A percentile compares a stretch with the other conserved stretches of the same genome.
Conservation (phyloP, 2,329 filamentous ascomycete species). For the Xylariaceae sp. region DNA sequence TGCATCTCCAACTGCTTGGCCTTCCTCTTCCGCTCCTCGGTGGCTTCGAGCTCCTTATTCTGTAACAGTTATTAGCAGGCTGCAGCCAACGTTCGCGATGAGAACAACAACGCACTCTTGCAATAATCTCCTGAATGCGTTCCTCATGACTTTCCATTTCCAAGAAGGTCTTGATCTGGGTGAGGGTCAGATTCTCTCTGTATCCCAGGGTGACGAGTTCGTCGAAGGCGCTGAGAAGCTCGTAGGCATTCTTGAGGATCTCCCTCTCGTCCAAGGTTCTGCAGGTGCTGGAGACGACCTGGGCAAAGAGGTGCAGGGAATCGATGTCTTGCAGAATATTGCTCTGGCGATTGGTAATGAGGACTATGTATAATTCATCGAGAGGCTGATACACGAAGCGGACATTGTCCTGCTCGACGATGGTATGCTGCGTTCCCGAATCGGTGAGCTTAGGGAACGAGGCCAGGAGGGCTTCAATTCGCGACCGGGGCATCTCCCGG, state of each 20-base stretch:
- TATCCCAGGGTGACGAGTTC: slow-evolving; percentile 95
- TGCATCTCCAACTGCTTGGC: slow-evolving; percentile 99
- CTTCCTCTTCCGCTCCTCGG: slow-evolving; percentile 95
- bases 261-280: slow-evolving; percentile 93
- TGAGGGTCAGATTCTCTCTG: slow-evolving; percentile 89
- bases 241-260: slow-evolving; percentile 90
- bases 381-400: slow-evolving; percentile 98
- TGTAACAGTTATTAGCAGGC: slow-evolving; percentile 35
- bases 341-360: slow-evolving; percentile 98
- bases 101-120: slow-evolving; percentile 54
- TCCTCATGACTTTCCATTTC: slow-evolving; percentile 99
- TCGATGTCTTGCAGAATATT: slow-evolving; percentile 99
- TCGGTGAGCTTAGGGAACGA: slow-evolving; percentile 97
- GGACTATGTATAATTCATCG: slow-evolving; percentile 98
- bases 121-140: slow-evolving; percentile 97
- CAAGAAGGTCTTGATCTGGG: slow-evolving; percentile 97
- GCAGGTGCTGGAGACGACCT: slow-evolving; percentile 95
- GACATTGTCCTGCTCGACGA: slow-evolving; percentile 97
- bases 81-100: background rate
- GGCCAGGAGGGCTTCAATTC: slow-evolving; percentile 92
- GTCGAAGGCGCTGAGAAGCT: slow-evolving; percentile 93
- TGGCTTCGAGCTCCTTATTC: slow-evolving; percentile 98
- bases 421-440: slow-evolving; percentile 94
- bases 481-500: slow-evolving; percentile 92
- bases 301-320: slow-evolving; percentile 93